Evolutionary conservation across 495 filamentous ascomycete genomes (phyloP), one percentile per base, ranked within the genome.

Genomic region (Articulospora tetracladia): DNA sequence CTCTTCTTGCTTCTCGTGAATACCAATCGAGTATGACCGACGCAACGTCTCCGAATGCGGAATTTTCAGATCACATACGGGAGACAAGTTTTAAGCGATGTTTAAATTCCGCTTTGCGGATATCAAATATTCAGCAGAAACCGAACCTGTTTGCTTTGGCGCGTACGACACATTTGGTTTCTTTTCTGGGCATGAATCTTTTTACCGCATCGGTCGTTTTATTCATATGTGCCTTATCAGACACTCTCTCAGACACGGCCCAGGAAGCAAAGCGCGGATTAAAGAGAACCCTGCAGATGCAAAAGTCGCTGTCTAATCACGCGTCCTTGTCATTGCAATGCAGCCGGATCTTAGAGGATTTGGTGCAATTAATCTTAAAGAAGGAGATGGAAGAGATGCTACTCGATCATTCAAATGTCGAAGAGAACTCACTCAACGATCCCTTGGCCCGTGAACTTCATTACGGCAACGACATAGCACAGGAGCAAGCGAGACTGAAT

Each of bases 201-300:
- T 73, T 74, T 62, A 70, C 69, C 25, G 67, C 72, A 1, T 66
- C 70, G 8, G 64, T 74, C 19, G 71, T 73, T 7, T 55, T 74
- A 30, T 67, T 66, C 25, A 66, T 74, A 8, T 67, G 66, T 57
- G 72, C 72, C 12, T 57, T 73, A 15, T 70, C 66, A 1, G 68
- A 74, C 39, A 66, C 70, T 13, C 63, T 74, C 1, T 73, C 70
- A 11, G 67, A 73, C 50, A 61, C 62, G 1, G 69, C 72, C 2
- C 72, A 74, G 53, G 68, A 69, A 15, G 61, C 67, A n/a, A 73
- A 73, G 49, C 62, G 72, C 20, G 69, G 66, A 1, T 70, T 74
- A 25, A 68, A 69, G 6, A 67, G 72, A 19, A 74, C 69, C 25
- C 52, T 72, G 2, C 66, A 68, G 49, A 49, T 72, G 15, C 69